phyloP scores from a whole-genome alignment of 2,329 filamentous ascomycete species.

The Albifimbria verrucaria region DNA sequence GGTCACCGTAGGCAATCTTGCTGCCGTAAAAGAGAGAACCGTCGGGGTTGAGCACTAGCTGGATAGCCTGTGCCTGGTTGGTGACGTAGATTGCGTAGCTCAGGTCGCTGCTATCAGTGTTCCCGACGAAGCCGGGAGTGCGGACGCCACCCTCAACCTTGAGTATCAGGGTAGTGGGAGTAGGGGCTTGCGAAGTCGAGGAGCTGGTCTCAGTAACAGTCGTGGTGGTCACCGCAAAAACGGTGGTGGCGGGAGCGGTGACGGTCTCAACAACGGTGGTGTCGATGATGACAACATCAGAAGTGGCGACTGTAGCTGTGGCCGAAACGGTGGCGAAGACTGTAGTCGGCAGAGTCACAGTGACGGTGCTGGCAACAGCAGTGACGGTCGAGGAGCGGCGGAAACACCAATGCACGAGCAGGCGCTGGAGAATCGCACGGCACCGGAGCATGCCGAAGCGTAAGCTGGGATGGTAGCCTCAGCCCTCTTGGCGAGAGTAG shows the following conservation, averaged over 20 bases:
- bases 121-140: too few relatives aligned
- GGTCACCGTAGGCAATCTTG: too few relatives aligned
- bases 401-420: conserved; percentile 15
- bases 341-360: conserved; percentile 9
- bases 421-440: conserved; percentile 16
- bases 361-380: conserved; percentile 15
- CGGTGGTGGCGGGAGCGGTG: not conserved
- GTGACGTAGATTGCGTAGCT: too few relatives aligned
- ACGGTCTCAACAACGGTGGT: not conserved
- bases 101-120: too few relatives aligned
- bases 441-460: conserved; percentile 17
- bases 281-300: not conserved
- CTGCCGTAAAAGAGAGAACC: too few relatives aligned
- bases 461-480: conserved; percentile 13
- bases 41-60: too few relatives aligned
- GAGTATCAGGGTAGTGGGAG: too few relatives aligned
- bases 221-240: not conserved
- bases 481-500: too few relatives aligned
- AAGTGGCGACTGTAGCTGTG: not conserved
- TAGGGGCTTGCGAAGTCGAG: too few relatives aligned
- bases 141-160: too few relatives aligned
- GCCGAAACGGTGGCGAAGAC: not conserved
- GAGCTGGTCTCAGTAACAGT: not conserved
- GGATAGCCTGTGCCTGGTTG: too few relatives aligned
- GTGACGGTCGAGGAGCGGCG: conserved; percentile 9